Evolutionary conservation across 2,329 filamentous ascomycete genomes (phyloP).

Genomic region (Colletotrichum sp.): DNA sequence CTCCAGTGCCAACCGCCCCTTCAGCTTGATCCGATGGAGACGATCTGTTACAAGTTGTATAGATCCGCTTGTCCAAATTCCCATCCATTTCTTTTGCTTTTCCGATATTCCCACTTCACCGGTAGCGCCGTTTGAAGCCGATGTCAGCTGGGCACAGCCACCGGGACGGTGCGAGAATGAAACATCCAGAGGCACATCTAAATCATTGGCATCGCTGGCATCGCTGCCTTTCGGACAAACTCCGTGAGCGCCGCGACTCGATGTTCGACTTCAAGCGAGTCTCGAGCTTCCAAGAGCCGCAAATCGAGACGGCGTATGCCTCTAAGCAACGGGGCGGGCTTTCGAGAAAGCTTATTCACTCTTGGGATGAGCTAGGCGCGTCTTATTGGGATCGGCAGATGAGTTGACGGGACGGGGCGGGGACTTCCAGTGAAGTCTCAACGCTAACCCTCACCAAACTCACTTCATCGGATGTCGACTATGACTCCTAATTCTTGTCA

Average conservation of each 20-base stretch:
- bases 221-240: neutral
- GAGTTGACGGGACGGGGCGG: neutral
- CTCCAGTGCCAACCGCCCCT: neutral
- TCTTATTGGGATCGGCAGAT: neutral
- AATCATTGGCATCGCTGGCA: neutral
- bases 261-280: neutral
- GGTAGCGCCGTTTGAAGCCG: neutral
- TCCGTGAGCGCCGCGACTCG: neutral
- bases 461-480: neutral
- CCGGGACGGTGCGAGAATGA: neutral
- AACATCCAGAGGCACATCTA: neutral
- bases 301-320: neutral
- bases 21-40: neutral
- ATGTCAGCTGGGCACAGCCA: neutral
- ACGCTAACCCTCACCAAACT: neutral
- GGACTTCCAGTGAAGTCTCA: neutral
- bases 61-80: neutral
- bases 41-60: neutral
- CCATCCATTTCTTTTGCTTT: neutral
- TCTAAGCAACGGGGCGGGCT: neutral
- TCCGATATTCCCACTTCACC: neutral
- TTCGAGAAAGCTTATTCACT: neutral
- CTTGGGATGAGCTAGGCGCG: neutral
- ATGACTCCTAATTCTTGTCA: neutral
- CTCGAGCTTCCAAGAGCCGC: neutral